Conservation (phyloP, 2,329 filamentous ascomycete species). For the Fusarium falciforme region DNA sequence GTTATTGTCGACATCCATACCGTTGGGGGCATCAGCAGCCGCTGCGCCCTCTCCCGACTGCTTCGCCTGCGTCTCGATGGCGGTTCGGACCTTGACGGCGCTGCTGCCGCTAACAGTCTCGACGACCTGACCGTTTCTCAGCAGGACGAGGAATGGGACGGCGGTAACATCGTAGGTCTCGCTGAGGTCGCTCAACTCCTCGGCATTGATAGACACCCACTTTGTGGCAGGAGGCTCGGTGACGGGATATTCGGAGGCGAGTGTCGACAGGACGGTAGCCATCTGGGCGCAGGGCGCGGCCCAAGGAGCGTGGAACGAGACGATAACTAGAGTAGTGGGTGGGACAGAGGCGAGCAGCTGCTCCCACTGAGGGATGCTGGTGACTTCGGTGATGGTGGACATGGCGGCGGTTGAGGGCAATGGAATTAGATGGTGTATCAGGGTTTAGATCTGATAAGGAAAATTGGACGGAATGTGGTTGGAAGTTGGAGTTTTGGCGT, state of each 20-base stretch:
- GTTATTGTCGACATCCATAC: conserved; percentile 51
- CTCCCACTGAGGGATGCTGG: conserved; percentile 78
- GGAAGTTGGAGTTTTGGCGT: conserved; percentile 9
- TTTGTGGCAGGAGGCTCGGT: conserved; percentile 74
- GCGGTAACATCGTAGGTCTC: conserved; percentile 95
- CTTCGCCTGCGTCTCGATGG: conserved; percentile 85
- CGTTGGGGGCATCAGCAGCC: conserved; percentile 49
- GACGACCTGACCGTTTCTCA: conserved; percentile 79
- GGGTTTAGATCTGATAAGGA: conserved; percentile 36
- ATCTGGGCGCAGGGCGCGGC: conserved; percentile 96
- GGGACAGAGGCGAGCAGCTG: conserved; percentile 74
- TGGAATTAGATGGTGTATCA: conserved; percentile 13
- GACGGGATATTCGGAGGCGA: conserved; percentile 86
- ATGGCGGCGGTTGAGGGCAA: conserved; percentile 57
- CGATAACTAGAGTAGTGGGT: conserved; percentile 78
- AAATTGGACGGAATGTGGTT: conserved; percentile 19
- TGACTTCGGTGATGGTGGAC: conserved; percentile 83
- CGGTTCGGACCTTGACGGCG: conserved; percentile 83
- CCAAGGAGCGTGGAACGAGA: conserved; percentile 98
- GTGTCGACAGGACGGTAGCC: conserved; percentile 84
- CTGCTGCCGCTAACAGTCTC: conserved; percentile 93
- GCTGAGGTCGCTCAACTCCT: conserved; percentile 91
- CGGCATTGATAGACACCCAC: conserved; percentile 93
- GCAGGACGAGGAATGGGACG: conserved; percentile 89
- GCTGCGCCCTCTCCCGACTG: conserved; percentile 50